phyloP scores from a whole-genome alignment of 306 rosid species.

The Abrus pulchellus region DNA sequence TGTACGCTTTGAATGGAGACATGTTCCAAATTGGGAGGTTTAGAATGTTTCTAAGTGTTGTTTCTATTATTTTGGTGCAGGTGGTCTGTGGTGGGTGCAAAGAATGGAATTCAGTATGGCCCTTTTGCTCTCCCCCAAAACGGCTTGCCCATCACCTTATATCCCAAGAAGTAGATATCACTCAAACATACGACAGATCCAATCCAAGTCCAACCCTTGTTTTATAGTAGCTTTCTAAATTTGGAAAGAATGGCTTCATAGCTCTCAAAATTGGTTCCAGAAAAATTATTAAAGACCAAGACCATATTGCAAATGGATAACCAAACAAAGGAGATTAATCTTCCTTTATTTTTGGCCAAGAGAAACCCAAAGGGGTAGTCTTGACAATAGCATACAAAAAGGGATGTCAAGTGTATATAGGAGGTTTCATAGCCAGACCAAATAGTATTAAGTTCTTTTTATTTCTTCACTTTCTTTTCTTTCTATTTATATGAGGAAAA shows the following conservation, averaged over 20 bases:
- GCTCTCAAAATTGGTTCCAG: conserved; percentile 32
- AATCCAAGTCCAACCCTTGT: conserved; percentile 26
- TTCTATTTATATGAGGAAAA: conserved; percentile 47
- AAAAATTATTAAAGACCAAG: background rate
- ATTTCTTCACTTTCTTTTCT: conserved; percentile 29
- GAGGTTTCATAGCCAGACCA: conserved; percentile 48
- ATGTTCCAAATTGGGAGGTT: conserved; percentile 48
- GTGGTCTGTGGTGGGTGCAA: conserved; percentile 75
- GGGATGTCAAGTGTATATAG: conserved; percentile 61
- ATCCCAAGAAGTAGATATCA: conserved; percentile 51
- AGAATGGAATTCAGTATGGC: conserved; percentile 93
- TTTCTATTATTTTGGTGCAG: conserved; percentile 55
- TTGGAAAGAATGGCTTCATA: conserved; percentile 48
- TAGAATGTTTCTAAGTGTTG: conserved; percentile 25
- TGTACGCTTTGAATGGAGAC: background rate
- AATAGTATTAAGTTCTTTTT: conserved; percentile 43
- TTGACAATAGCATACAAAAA: conserved; percentile 40
- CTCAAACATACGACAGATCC: conserved; percentile 24
- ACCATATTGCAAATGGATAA: conserved; percentile 32
- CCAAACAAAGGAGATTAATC: conserved; percentile 41
- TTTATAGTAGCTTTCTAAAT: conserved; percentile 39
- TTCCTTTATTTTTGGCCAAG: conserved; percentile 52
- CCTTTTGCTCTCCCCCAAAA: conserved; percentile 98
- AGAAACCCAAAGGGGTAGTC: conserved; percentile 47
- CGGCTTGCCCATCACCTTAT: conserved; percentile 84